These are phyloP conservation scores for Trametes punicea DNA, from an alignment of 768 basidiomycete genomes.

Conservation along the genomic window DNA sequence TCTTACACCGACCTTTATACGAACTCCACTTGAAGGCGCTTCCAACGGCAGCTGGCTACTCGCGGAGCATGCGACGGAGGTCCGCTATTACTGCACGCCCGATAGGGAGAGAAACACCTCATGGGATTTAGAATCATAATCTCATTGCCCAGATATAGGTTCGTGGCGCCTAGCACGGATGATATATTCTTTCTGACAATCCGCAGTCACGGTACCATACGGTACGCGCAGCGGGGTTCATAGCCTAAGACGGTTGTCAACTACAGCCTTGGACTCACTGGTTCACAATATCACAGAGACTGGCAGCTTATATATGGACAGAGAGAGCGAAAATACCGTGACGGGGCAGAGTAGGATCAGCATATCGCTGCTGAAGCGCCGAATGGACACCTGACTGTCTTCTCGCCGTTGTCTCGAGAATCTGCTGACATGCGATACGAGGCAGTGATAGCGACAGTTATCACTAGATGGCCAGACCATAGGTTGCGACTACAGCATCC, in stretches of 20 bases:
- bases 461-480: neutral
- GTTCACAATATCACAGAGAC: too few species aligned
- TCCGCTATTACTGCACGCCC: neutral
- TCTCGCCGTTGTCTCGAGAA: neutral
- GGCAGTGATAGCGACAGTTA: neutral
- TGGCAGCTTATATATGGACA: too few species aligned
- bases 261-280: too few species aligned
- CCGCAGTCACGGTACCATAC: too few species aligned
- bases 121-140: slow-evolving; percentile 7
- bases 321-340: too few species aligned
- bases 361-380: too few species aligned
- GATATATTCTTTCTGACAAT: too few species aligned
- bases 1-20: neutral
- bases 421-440: neutral
- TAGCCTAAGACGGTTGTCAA: too few species aligned
- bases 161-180: too few species aligned
- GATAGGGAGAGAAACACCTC: neutral
- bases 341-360: too few species aligned
- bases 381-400: neutral
- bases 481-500: too few species aligned
- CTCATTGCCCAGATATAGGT: neutral
- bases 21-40: neutral
- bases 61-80: slow-evolving; percentile 10
- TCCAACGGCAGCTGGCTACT: slow-evolving; percentile 1
- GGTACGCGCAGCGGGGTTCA: too few species aligned